Evolutionary conservation across 306 rosid genomes (phyloP).

Genomic region (Senna tora): DNA sequence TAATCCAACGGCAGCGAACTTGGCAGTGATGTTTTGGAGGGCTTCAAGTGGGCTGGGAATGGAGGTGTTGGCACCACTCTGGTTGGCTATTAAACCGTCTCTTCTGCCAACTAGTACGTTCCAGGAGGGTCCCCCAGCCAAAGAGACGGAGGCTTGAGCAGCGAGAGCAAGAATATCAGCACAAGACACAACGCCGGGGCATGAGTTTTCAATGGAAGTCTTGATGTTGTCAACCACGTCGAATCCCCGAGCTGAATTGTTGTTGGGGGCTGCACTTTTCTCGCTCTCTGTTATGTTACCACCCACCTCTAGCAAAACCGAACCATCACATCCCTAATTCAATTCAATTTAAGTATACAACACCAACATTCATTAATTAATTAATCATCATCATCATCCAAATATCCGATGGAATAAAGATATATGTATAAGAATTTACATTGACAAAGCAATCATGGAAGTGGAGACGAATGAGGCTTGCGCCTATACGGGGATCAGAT

Average conservation of each 20-base stretch:
- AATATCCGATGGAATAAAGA: no score
- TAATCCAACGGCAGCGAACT: slow-evolving; percentile 66
- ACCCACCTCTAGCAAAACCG: slow-evolving; percentile 57
- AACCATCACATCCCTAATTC: slow-evolving; percentile 93
- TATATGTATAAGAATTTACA: slow-evolving; percentile 37
- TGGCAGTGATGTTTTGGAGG: slow-evolving; percentile 55
- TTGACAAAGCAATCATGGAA: slow-evolving; percentile 79
- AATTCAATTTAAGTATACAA: no score
- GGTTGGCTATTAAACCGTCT: slow-evolving; percentile 69
- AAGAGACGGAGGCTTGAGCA: slow-evolving; percentile 60
- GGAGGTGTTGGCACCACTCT: slow-evolving; percentile 57
- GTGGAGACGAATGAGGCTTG: slow-evolving; percentile 74
- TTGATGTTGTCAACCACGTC: slow-evolving; percentile 71
- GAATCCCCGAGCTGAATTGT: slow-evolving; percentile 61
- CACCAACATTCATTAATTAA: no score
- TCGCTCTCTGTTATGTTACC: slow-evolving; percentile 69
- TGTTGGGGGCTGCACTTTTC: slow-evolving; percentile 62
- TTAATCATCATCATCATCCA: no score
- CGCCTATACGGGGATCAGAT: slow-evolving; percentile 65
- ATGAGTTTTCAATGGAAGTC: slow-evolving; percentile 64
- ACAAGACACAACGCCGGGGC: slow-evolving; percentile 72
- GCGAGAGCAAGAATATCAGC: slow-evolving; percentile 83
- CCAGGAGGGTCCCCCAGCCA: slow-evolving; percentile 80
- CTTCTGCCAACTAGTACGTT: slow-evolving; percentile 69
- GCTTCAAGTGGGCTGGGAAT: slow-evolving; percentile 67